These are phyloP conservation scores for Athelia sp. DNA, from an alignment of 1,284 basidiomycete species.

Conservation along the genomic window DNA sequence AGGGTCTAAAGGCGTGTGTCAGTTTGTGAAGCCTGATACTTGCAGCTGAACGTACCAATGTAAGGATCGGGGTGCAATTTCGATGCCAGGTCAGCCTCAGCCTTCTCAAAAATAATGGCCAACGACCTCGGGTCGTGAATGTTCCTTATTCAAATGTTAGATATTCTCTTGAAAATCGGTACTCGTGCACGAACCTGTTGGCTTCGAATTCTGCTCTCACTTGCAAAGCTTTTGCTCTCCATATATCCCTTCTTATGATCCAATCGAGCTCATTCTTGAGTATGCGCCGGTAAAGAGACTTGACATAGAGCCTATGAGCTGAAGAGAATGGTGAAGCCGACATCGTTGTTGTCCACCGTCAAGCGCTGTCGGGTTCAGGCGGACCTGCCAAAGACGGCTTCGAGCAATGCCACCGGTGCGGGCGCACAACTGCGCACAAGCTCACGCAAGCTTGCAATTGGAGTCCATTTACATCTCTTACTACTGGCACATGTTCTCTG, in stretches of 20 bases:
- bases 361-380: not conserved
- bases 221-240: slow-evolving; percentile 78
- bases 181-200: slow-evolving; percentile 61
- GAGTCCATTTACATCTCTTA: too few relatives aligned
- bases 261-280: slow-evolving; percentile 87
- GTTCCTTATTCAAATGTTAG: slow-evolving; percentile 46
- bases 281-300: slow-evolving; percentile 85
- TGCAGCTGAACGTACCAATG: slow-evolving; percentile 56
- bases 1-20: slow-evolving; percentile 47
- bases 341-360: slow-evolving; percentile 28
- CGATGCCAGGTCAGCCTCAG: slow-evolving; percentile 70
- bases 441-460: too few relatives aligned
- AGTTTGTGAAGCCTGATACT: slow-evolving; percentile 19
- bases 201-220: slow-evolving; percentile 91
- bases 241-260: slow-evolving; percentile 81
- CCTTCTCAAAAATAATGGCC: slow-evolving; percentile 74
- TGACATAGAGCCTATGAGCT: slow-evolving; percentile 84
- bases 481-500: too few relatives aligned
- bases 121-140: slow-evolving; percentile 86
- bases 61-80: slow-evolving; percentile 88
- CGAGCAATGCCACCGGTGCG: too few relatives aligned
- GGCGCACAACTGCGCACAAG: too few relatives aligned
- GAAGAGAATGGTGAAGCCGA: slow-evolving; percentile 60
- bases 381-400: not conserved
- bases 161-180: slow-evolving; percentile 3